These are phyloP conservation scores for Asparagopsis taxiformis DNA, from an alignment of 31 red algal species.

Conservation along the genomic window DNA sequence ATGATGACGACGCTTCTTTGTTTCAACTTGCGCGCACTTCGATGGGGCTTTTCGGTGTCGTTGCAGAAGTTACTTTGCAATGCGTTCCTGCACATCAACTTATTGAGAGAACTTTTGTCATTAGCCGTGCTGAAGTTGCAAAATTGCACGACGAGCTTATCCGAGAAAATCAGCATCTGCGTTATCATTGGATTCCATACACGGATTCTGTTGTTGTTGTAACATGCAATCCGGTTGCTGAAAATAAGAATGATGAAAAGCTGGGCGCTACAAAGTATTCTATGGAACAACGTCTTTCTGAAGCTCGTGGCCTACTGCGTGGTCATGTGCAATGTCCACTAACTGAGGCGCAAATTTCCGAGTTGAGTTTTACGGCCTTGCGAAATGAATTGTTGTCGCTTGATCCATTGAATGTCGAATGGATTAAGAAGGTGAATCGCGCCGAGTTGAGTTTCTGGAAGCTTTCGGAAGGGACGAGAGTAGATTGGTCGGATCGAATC, in stretches of 20 bases:
- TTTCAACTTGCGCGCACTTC: conserved; percentile 64
- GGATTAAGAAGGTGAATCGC: conserved; percentile 63
- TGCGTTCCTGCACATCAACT: conserved; percentile 68
- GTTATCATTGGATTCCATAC: conserved; percentile 95
- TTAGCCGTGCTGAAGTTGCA: conserved; percentile 27
- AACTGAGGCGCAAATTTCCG: conserved; percentile 28
- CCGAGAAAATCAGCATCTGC: conserved; percentile 60
- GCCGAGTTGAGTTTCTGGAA: conserved; percentile 75
- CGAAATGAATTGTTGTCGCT: conserved; percentile 61
- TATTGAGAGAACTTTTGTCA: conserved; percentile 62
- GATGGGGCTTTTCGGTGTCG: conserved; percentile 75
- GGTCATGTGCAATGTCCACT: conserved; percentile 16
- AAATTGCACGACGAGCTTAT: conserved; percentile 43
- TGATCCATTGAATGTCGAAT: conserved; percentile 66
- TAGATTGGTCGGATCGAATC: conserved; percentile 69
- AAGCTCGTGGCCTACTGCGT: conserved; percentile 38
- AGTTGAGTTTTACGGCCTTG: conserved; percentile 46
- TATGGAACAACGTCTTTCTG: conserved; percentile 27
- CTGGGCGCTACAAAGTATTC: background rate
- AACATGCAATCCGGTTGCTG: conserved; percentile 53
- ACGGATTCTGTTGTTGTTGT: conserved; percentile 85
- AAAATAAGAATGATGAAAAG: background rate
- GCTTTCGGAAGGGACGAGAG: conserved; percentile 33
- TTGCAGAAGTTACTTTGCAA: conserved; percentile 76
- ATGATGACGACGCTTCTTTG: conserved; percentile 56